Conservation (phyloP, 768 basidiomycete species). For the Sporobolomyces pararoseus region DNA sequence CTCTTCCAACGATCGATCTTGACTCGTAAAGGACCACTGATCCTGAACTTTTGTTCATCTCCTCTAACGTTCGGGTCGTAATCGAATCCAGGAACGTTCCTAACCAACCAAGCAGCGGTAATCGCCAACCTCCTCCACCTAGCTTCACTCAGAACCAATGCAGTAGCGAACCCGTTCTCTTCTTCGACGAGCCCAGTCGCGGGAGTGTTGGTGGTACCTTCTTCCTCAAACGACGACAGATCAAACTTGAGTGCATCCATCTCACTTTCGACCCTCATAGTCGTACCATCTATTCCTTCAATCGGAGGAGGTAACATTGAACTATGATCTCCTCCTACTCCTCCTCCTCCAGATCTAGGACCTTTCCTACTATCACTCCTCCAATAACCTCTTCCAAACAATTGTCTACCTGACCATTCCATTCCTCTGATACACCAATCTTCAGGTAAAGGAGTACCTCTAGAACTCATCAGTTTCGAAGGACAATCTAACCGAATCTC, state of each 20-base stretch:
- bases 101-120: constrained; percentile 64
- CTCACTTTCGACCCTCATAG: constrained; percentile 54
- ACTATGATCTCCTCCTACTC: too few relatives aligned
- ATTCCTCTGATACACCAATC: constrained; percentile 95
- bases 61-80: constrained; percentile 53
- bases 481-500: constrained; percentile 49
- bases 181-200: neutral
- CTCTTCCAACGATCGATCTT: constrained; percentile 69
- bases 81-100: constrained; percentile 68
- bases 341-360: constrained; percentile 1
- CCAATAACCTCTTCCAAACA: constrained; percentile 95
- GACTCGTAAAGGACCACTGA: constrained; percentile 63
- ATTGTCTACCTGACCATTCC: constrained; percentile 87
- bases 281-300: constrained; percentile 59
- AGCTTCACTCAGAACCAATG: constrained; percentile 52
- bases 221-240: constrained; percentile 49
- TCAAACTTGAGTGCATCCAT: constrained; percentile 63
- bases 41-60: constrained; percentile 58
- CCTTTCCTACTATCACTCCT: constrained; percentile 53
- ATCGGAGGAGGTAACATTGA: constrained; percentile 28
- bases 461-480: constrained; percentile 58
- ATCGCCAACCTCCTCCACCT: constrained; percentile 76
- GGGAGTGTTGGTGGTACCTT: too few relatives aligned
- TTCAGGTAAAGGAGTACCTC: constrained; percentile 67
- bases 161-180: constrained; percentile 50